These are phyloP conservation scores for Mortierella antarctica DNA, from an alignment of 192 early-diverging fungal species.

Conservation along the genomic window DNA sequence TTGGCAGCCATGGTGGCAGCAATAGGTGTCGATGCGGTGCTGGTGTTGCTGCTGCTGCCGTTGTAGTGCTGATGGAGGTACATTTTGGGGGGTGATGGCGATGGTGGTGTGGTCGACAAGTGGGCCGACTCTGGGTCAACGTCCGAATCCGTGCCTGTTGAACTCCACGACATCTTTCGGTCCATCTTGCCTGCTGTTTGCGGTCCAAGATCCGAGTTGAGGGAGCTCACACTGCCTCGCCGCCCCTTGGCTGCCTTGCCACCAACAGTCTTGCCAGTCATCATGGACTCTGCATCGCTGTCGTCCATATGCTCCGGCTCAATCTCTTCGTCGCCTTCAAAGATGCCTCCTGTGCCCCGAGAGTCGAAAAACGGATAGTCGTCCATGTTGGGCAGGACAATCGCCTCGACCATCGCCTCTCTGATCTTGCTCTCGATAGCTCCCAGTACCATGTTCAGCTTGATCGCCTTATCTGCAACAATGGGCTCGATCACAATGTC, in stretches of 20 bases:
- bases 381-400: slow-evolving; percentile 93
- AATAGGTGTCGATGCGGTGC: slow-evolving; percentile 5
- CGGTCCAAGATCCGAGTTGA: slow-evolving; percentile 21
- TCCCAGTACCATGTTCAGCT: slow-evolving; percentile 78
- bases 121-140: slow-evolving; percentile 20
- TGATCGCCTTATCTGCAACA: slow-evolving; percentile 87
- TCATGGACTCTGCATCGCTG: slow-evolving; percentile 26
- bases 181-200: slow-evolving; percentile 1
- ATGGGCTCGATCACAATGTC: slow-evolving; percentile 83
- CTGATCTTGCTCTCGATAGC: slow-evolving; percentile 88
- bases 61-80: slow-evolving; percentile 25
- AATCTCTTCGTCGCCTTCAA: slow-evolving; percentile 57
- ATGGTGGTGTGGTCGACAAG: background rate
- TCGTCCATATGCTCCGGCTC: slow-evolving; percentile 14
- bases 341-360: slow-evolving; percentile 67
- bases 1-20: slow-evolving; percentile 36
- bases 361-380: slow-evolving; percentile 86
- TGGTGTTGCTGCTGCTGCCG: slow-evolving; percentile 20
- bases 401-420: slow-evolving; percentile 81
- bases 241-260: background rate
- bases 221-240: slow-evolving; percentile 39
- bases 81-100: slow-evolving; percentile 6
- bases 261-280: slow-evolving; percentile 3
- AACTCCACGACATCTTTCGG: slow-evolving; percentile 41
- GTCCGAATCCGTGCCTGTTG: slow-evolving; percentile 37